These are phyloP conservation scores for Rhizomucor miehei DNA, from an alignment of 371 early-diverging fungal species.

Conservation along the genomic window DNA sequence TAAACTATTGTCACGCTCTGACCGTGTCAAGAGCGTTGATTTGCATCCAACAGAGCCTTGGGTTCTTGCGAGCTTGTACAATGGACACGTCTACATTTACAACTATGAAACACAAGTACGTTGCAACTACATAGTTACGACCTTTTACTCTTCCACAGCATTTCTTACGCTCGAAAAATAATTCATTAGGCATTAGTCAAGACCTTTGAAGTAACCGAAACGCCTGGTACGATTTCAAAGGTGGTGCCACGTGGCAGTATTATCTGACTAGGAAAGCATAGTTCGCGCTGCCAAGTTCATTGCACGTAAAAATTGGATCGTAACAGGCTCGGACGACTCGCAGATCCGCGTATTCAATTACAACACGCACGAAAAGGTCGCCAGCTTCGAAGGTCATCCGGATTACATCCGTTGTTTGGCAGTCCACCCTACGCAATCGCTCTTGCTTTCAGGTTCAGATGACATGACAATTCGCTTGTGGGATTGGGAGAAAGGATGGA, in stretches of 20 bases:
- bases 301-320: constrained; percentile 95
- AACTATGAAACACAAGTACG: constrained; percentile 96
- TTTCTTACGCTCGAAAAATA: not conserved
- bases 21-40: constrained; percentile 97
- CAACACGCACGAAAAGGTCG: constrained; percentile 96
- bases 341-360: constrained; percentile 99
- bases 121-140: not conserved
- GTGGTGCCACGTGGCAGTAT: not conserved
- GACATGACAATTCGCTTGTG: constrained; percentile 98
- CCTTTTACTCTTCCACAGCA: not conserved
- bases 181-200: constrained; percentile 81
- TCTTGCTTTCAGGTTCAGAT: constrained; percentile 94
- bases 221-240: constrained; percentile 58
- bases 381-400: constrained; percentile 95
- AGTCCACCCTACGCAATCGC: constrained; percentile 93
- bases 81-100: constrained; percentile 97
- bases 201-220: constrained; percentile 92
- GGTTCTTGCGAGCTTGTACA: constrained; percentile 96
- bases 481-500: constrained; percentile 99
- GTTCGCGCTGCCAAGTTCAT: constrained; percentile 97
- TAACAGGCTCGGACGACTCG: constrained; percentile 98
- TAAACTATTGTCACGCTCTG: constrained; percentile 82
- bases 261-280: constrained; percentile 5
- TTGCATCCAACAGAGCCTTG: constrained; percentile 99
- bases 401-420: constrained; percentile 98